Base-by-base conservation (phyloP, 2,329 filamentous ascomycete species). In the Scedosporium boydii region DNA sequence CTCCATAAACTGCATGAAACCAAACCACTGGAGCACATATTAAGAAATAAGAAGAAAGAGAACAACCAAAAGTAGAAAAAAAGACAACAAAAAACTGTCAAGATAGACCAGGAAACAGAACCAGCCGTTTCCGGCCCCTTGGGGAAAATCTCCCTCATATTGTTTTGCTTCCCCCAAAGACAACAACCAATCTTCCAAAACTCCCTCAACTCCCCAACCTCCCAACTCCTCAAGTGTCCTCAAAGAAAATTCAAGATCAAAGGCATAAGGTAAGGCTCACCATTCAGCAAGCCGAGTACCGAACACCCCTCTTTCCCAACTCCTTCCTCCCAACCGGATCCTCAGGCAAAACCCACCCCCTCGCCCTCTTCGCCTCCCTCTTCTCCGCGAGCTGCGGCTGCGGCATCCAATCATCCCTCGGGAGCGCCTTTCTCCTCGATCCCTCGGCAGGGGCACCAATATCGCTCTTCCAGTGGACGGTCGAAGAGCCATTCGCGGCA, bases 281-380 rank as follows among this genome's bases (percentile, higher is more conserved):
- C 42, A 16, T 46, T 69, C 67, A 78, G 67, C 76, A 78, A 27
- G 67, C 77, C 21, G 78, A 77, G 63, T 87, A 87, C 64, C 80
- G 75, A 44, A 88, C 84, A 16, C 85, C 85, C 63, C 85, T 78
- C 77, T 84, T 86, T 4, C 86, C 87, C 60, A 88, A 78, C 76
- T 93, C 89, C 75, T 89, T 87, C 69, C 88, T 80, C 7, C 86
- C 86, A 10, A 92, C 78, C 3, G 86, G 79, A 69, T 92, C 89
- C 69, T 92, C 88, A 1, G 89, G 89, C 76, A 86, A 82, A 0
- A 91, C 83, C 89, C 89, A 93, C 0, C 89, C 89, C 34, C 89
- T 76, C 2, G 83, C 80, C 23, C 88, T 76, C 82, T 91, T 92
- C 21, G 88, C 87, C 75, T 89, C 87, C 63, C 85, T 78, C 86